phyloP scores from a whole-genome alignment of 2,329 filamentous ascomycete genomes.

The Trichoderma oligosporum region DNA sequence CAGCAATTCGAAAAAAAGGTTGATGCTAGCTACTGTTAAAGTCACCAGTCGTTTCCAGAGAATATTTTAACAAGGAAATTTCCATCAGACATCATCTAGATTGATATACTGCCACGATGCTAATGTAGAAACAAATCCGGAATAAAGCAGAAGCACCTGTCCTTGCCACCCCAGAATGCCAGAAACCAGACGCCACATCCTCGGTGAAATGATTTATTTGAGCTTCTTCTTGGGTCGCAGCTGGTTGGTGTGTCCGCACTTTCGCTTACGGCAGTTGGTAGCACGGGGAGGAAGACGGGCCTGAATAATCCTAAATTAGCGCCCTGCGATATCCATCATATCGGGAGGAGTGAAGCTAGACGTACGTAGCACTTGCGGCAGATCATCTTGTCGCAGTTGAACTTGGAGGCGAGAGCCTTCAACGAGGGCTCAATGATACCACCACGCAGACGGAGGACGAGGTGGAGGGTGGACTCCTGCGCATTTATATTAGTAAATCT shows the following conservation, averaged over 20 bases:
- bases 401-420: conserved; percentile 97
- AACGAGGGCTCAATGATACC: conserved; percentile 99
- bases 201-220: conserved; percentile 56
- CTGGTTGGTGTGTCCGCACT: conserved; percentile 99
- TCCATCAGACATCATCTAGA: conserved; percentile 35
- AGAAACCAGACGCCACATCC: conserved; percentile 46
- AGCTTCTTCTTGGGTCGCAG: conserved; percentile 99
- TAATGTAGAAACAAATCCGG: conserved; percentile 40
- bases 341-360: conserved; percentile 30
- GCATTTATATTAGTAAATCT: conserved; percentile 33
- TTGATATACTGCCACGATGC: conserved; percentile 38
- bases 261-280: conserved; percentile 99
- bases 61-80: background rate
- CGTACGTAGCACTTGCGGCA: conserved; percentile 99
- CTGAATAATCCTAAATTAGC: conserved; percentile 33
- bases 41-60: background rate
- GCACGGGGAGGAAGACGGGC: conserved; percentile 92
- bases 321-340: background rate
- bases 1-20: background rate
- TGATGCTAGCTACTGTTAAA: background rate
- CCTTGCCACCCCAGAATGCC: conserved; percentile 39
- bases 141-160: conserved; percentile 37
- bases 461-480: conserved; percentile 94
- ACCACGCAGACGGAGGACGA: conserved; percentile 98
- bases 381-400: conserved; percentile 99